Evolutionary conservation across 2,329 filamentous ascomycete species (phyloP).

Genomic region (Chaetomium olivaceum): DNA sequence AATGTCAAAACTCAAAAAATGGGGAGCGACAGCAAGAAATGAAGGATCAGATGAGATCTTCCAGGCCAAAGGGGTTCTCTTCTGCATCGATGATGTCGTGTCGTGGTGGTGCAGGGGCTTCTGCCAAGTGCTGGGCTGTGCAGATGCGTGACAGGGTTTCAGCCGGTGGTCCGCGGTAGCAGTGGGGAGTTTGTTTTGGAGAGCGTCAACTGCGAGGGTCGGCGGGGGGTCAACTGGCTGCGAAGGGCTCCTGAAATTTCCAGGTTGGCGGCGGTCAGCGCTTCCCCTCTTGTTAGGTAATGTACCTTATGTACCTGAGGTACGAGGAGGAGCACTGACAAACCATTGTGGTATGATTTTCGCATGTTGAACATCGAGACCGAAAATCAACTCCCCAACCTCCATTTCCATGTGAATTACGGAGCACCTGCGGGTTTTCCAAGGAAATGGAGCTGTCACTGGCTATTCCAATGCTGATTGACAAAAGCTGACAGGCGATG

Average conservation of each 20-base stretch:
- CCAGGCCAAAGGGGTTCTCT: background rate
- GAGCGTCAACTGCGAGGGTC: background rate
- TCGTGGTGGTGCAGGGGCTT: background rate
- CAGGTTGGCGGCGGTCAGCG: conserved; percentile 4
- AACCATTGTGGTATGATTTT: background rate
- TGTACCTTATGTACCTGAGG: too few relatives aligned
- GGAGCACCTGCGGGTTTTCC: background rate
- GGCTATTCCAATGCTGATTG: background rate
- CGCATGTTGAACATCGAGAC: background rate
- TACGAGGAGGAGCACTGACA: background rate
- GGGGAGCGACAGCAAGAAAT: conserved; percentile 17
- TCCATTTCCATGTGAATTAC: background rate
- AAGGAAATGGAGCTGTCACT: background rate
- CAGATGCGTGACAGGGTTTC: conserved; percentile 2
- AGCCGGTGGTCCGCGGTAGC: background rate
- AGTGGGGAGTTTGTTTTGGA: conserved; percentile 3
- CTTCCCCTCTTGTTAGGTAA: background rate
- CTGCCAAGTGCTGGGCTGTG: conserved; percentile 12
- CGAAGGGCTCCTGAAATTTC: background rate
- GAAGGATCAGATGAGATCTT: conserved; percentile 10
- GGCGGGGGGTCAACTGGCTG: conserved; percentile 3
- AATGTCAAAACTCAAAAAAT: conserved; percentile 3
- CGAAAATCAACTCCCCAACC: background rate
- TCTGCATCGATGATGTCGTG: conserved; percentile 5
- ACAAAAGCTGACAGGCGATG: background rate